Percentiles rank a stretch among this genome's conserved stretches.
These are phyloP conservation scores for Phytophthora nicotianae DNA, from an alignment of 352 stramenopile genomes.

Conservation along the genomic window DNA sequence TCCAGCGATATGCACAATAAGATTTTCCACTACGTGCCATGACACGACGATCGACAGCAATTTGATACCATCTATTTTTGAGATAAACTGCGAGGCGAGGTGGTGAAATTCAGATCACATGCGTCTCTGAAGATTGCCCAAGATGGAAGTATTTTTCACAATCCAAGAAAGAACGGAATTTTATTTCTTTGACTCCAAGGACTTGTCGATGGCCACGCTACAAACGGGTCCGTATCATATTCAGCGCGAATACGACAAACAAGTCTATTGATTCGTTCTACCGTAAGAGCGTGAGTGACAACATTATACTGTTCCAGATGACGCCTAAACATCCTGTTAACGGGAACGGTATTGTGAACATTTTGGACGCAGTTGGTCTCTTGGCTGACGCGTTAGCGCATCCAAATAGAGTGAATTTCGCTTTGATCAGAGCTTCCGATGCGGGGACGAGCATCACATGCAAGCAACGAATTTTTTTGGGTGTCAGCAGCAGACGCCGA, in stretches of 20 bases:
- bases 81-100: not conserved
- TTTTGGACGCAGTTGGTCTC: not conserved
- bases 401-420: not conserved
- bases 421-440: not conserved
- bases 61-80: too few species aligned
- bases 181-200: not conserved
- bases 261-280: not conserved
- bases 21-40: not conserved
- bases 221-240: not conserved
- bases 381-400: not conserved
- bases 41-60: not conserved
- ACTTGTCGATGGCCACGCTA: not conserved
- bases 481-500: too few species aligned
- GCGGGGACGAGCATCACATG: too few species aligned
- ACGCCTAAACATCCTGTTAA: not conserved
- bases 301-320: slow-evolving; percentile 1
- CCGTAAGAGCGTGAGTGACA: not conserved
- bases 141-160: not conserved
- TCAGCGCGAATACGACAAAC: not conserved
- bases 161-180: not conserved
- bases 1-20: not conserved
- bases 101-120: not conserved
- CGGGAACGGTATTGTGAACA: not conserved
- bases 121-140: not conserved
- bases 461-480: too few species aligned